Conservation (phyloP, 192 early-diverging fungal genomes). For the Coemansia sp. region DNA sequence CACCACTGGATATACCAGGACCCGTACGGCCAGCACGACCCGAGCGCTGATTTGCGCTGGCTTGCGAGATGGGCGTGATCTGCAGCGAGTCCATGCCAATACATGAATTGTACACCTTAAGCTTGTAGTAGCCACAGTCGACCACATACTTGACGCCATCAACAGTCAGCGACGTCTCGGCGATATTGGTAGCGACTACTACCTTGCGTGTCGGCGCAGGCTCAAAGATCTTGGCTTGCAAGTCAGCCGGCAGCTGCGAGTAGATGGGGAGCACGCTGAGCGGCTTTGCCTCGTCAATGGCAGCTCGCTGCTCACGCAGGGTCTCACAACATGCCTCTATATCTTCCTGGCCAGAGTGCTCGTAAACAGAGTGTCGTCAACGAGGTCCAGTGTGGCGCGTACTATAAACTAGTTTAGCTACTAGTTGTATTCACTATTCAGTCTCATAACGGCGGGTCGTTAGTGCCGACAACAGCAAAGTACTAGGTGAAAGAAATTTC, state of each 20-base stretch:
- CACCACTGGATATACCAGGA: slow-evolving; percentile 68
- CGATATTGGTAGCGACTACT: slow-evolving; percentile 98
- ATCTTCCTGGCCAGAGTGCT: slow-evolving; percentile 96
- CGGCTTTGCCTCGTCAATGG: slow-evolving; percentile 71
- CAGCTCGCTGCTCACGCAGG: slow-evolving; percentile 70
- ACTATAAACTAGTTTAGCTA: slow-evolving; percentile 97
- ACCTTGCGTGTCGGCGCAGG: slow-evolving; percentile 86
- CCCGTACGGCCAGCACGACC: slow-evolving; percentile 98
- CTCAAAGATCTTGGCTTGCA: slow-evolving; percentile 97
- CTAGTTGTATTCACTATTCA: slow-evolving; percentile 68
- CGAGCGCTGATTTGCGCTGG: slow-evolving; percentile 90
- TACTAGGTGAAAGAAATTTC: slow-evolving; percentile 61
- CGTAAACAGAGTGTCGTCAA: slow-evolving; percentile 94
- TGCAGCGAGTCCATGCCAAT: slow-evolving; percentile 98
- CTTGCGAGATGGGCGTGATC: slow-evolving; percentile 92
- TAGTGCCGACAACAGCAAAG: slow-evolving; percentile 92
- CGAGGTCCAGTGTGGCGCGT: slow-evolving; percentile 93
- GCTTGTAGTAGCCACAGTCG: slow-evolving; percentile 95
- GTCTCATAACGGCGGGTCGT: slow-evolving; percentile 95
- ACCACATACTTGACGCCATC: slow-evolving; percentile 98
- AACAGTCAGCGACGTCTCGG: slow-evolving; percentile 97
- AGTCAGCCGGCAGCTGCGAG: slow-evolving; percentile 89
- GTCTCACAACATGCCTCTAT: slow-evolving; percentile 85
- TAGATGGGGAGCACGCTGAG: slow-evolving; percentile 95
- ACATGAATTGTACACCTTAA: slow-evolving; percentile 95